Evolutionary conservation across 148 eudicot species (phyloP), one percentile per base, ranked within the genome.

Genomic region (Fagopyrum esculentum): DNA sequence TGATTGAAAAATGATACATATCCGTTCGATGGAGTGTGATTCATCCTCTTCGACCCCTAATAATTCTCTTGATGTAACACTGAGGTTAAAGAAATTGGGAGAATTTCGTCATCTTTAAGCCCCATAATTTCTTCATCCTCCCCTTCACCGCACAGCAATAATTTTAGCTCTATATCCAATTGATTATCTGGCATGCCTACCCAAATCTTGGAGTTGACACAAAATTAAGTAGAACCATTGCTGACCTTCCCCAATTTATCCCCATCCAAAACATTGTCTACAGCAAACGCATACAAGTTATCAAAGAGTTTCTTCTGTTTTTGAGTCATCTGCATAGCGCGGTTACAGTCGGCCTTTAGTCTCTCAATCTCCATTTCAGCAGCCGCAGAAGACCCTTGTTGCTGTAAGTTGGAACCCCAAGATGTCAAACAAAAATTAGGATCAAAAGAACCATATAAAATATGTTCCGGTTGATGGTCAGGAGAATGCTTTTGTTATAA

Each of bases 351-450:
- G 19, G 45, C 77, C 77, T 90, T 91, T 55, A 91, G 84, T 61
- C 85, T 80, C 71, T 91, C 93, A 48, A 89, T 80, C 75, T 94
- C 96, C 89, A 94, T 82, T 87, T 85, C 90, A 56, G 91, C 81
- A 52, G 97, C 94, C 45, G 93, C 93, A 74, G 88, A 80, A 47
- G 98, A 94, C 56, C 95, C 95, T 79, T 89, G 87, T 89, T 91
- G 87, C 98, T 91, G 86, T 45, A 43, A 55, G 54, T 43, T 49
- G 49, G 3, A 60, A 26, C 9, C 44, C 77, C 70, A 26, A 48
- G 19, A 35, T 66, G 45, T 6, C 43, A 40, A 66, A 43, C 43
- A 11, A 66, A 61, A 35, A 12, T 40, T 66, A 13, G 6, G 71
- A 40, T 64, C 8, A 19, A 19, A 60, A 22, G 40, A 55, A 5